Base-by-base conservation (phyloP, 768 basidiomycete species). In the Mycena kentingensis region DNA sequence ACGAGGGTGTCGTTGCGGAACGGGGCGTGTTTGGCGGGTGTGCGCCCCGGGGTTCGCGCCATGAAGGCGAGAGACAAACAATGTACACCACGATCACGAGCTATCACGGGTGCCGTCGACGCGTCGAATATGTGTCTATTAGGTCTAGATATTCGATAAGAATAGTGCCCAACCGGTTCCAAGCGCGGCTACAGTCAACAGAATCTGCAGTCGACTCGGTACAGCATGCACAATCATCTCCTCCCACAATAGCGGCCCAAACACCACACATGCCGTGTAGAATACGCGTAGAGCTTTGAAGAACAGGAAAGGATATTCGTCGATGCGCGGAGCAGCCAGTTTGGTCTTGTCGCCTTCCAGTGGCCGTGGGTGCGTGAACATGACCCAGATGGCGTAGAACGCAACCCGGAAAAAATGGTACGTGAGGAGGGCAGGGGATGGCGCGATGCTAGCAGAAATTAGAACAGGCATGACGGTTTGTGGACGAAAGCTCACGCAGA, bases 331-430 rank as follows among this genome's bases (percentile, higher is more conserved):
- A 2, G 57, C 65, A 4, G 65, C 65, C 42, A 74, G 67, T 8
- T 67, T 62, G 5, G 71, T 65, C 52, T 83, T 81, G 35, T 67
- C 73, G 32, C 65, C 58, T 11, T 67, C 54, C 2, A 71, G 49
- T 10, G 51, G 65, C 7, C 53, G 67, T 31, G 74, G 70, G 51
- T 72, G 83, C 8, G 84, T 87, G 70, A 98, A 94, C 70, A 97
- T 78, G 45, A 88, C 77, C 83, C 87, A 98, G 65, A 98, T 87
- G 2, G 94, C 85, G 72, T 97, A 99, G 59, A 99, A 81, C 0
- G 97, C 97, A 58, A 99, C 97, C 24, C 81, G 74, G 77, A 96
- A 99, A 74, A 99, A 99, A 75, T 98, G 97, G 64, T 81, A 83
- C 59, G 87, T 83, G 18, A 99, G 83, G 38, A 93, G 73, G 11